Evolutionary conservation across 805 yeast species (phyloP), one percentile per base, ranked within the genome.

Genomic region (Kodamaea laetipori): DNA sequence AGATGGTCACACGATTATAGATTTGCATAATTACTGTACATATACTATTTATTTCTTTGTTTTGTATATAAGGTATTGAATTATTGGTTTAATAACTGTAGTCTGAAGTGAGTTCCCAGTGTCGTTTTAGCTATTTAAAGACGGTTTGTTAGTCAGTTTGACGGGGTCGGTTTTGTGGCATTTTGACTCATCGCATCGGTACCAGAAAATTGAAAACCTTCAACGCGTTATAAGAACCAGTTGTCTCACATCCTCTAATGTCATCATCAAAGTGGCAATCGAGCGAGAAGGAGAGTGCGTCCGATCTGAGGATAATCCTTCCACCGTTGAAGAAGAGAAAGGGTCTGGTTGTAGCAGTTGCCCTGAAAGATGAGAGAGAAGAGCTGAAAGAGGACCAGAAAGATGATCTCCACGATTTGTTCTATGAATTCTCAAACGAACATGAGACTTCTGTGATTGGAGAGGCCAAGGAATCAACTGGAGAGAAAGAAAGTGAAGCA

Each of bases 1-100:
- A n/a, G n/a, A n/a, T 21, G 6, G 24, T 21, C 24, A 21, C 24
- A 21, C 24, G 24, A 21, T 21, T 21, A 30, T 30, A 30, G 34
- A 30, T 17, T 17, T 30, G 34, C 34, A 30, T 30, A 30, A 13
- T 30, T 30, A 30, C 34, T 30, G 42, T 39, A 39, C 42, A 39
- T 39, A 30, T 13, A 9, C 11, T 30, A 30, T 15, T 28, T 30
- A 13, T 17, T 17, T 13, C 17, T 30, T 30, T 15, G 17, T 30
- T 15, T 30, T 26, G 13, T n/a, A 9, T 26, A 10, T 9, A n/a
- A n/a, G 13, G 30, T 6, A 26, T 26, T 26, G 13, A 4, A 26
- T 9, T 10, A 26, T 9, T n/a, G 13, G 30, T 26, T 10, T 6
- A 26, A 6, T 7, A 6, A 10, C 11, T 26, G 24, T 21, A 21